A percentile compares a stretch with the other conserved stretches of the same genome.
Evolutionary conservation across 164 flowering plant species (phyloP).

Genomic region (Aristolochia fimbriata): DNA sequence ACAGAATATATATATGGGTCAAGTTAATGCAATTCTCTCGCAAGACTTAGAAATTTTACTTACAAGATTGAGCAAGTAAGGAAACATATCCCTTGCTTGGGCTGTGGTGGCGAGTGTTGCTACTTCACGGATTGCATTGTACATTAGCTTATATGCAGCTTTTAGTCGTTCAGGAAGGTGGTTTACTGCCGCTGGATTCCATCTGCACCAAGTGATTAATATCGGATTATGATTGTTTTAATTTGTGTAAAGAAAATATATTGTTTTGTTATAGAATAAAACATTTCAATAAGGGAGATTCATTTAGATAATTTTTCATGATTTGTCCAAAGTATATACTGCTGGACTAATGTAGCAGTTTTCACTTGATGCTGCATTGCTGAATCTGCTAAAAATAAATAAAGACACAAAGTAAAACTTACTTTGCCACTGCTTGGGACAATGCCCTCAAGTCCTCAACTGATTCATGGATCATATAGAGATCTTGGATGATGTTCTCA

Average conservation of each 20-base stretch:
- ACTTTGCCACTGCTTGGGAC: constrained; percentile 5
- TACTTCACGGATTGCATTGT: background rate
- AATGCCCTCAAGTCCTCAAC: constrained; percentile 4
- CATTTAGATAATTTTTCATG: background rate
- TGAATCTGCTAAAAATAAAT: no score
- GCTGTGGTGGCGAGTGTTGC: background rate
- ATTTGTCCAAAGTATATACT: no score
- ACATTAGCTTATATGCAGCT: background rate
- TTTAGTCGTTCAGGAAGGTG: background rate
- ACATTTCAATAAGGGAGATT: background rate
- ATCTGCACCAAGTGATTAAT: background rate
- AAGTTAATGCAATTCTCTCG: background rate
- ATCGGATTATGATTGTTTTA: background rate
- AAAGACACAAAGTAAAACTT: background rate
- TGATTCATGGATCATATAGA: constrained; percentile 8
- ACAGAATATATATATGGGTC: no score
- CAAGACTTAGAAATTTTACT: background rate
- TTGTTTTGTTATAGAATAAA: no score
- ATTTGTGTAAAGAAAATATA: no score
- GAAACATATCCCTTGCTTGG: constrained; percentile 5
- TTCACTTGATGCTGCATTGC: no score
- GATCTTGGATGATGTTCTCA: background rate
- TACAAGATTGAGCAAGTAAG: constrained; percentile 6
- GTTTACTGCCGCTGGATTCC: background rate
- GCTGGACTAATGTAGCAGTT: no score